Conservation (phyloP, 306 rosid genomes). For the Hylodesmum podocarpum region DNA sequence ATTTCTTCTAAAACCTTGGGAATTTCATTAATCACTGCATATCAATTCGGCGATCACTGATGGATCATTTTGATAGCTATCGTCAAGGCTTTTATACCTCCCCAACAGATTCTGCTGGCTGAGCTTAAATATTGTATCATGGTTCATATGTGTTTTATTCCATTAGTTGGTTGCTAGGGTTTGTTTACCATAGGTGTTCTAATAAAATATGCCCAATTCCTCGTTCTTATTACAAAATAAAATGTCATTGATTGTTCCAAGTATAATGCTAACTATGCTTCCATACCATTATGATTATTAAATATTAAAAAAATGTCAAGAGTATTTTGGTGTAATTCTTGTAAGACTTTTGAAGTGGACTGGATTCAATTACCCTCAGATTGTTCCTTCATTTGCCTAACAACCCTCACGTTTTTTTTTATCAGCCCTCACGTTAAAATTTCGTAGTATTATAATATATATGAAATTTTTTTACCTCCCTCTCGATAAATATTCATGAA, state of each 20-base stretch:
- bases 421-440: too few relatives aligned
- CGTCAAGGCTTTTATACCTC: background rate
- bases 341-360: too few relatives aligned
- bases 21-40: background rate
- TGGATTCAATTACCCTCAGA: too few relatives aligned
- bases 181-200: background rate
- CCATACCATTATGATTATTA: too few relatives aligned
- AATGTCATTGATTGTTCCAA: background rate
- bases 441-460: too few relatives aligned
- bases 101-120: background rate
- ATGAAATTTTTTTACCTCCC: too few relatives aligned
- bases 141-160: background rate
- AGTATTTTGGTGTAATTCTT: too few relatives aligned
- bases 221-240: background rate
- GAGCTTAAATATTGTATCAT: background rate
- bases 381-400: too few relatives aligned
- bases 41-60: background rate
- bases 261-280: background rate
- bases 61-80: background rate
- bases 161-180: background rate
- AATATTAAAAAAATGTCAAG: too few relatives aligned
- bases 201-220: background rate
- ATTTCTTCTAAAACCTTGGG: conserved; percentile 20
- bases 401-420: too few relatives aligned
- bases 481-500: too few relatives aligned